phyloP scores from a whole-genome alignment of 2,329 filamentous ascomycete genomes.

The Diplodia corticola region DNA sequence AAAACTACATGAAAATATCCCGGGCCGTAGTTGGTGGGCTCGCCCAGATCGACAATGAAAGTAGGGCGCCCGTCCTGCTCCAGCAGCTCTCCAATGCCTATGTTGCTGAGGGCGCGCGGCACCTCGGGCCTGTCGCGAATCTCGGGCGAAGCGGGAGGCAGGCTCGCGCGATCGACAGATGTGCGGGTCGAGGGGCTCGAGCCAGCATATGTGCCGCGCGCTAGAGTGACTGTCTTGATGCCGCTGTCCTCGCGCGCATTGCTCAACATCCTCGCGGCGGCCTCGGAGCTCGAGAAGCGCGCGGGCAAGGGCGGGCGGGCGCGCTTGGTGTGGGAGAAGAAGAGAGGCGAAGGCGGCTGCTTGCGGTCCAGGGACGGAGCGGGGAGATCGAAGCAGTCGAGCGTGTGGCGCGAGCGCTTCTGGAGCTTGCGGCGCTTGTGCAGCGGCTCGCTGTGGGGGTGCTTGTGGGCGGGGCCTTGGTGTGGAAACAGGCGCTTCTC shows the following conservation, averaged over 20 bases:
- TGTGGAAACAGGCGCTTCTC: conserved; percentile 17
- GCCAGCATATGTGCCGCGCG: conserved; percentile 47
- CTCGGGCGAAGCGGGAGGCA: conserved; percentile 48
- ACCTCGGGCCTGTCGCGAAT: conserved; percentile 50
- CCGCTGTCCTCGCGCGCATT: conserved; percentile 52
- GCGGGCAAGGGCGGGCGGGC: conserved; percentile 48
- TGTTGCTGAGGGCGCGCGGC: conserved; percentile 59
- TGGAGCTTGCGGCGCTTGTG: conserved; percentile 39
- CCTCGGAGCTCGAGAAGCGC: conserved; percentile 60
- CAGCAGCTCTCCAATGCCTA: conserved; percentile 70
- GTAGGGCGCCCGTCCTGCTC: conserved; percentile 76
- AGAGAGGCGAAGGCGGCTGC: conserved; percentile 52
- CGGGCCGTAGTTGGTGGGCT: conserved; percentile 56
- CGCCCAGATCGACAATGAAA: conserved; percentile 70
- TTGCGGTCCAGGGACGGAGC: conserved; percentile 26
- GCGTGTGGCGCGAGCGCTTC: conserved; percentile 34
- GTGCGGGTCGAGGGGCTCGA: conserved; percentile 51
- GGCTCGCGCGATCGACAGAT: conserved; percentile 55
- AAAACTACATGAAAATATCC: conserved; percentile 64
- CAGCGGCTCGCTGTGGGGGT: conserved; percentile 31
- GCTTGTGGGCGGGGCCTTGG: not conserved
- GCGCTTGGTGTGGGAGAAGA: conserved; percentile 52
- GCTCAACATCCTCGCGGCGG: conserved; percentile 59
- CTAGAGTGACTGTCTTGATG: conserved; percentile 55
- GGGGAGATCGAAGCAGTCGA: conserved; percentile 40